A percentile compares a stretch with the other conserved stretches of the same genome.
These are phyloP conservation scores for Clarireedia sp. DNA, from an alignment of 2,329 filamentous ascomycete species.

Conservation along the genomic window DNA sequence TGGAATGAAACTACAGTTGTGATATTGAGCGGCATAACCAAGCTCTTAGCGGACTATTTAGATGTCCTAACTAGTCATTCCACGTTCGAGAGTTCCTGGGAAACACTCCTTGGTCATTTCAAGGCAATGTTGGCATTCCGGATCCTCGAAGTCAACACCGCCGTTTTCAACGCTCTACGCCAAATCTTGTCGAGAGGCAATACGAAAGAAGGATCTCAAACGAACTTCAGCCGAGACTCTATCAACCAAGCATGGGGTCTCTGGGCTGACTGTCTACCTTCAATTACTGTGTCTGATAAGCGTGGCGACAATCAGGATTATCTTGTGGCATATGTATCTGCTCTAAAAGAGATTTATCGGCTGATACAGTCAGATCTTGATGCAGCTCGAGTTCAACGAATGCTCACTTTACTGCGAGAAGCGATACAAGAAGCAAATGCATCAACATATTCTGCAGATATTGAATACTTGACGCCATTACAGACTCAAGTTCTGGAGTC, in stretches of 20 bases:
- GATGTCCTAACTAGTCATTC: constrained; percentile 58
- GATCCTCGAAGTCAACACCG: constrained; percentile 63
- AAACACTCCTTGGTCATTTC: constrained; percentile 62
- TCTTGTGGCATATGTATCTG: constrained; percentile 73
- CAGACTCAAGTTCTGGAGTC: constrained; percentile 63
- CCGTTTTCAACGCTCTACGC: constrained; percentile 59
- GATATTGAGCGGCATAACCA: constrained; percentile 64
- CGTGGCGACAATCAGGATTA: constrained; percentile 67
- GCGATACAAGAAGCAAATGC: constrained; percentile 64
- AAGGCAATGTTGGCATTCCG: constrained; percentile 53
- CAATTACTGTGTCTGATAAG: constrained; percentile 36
- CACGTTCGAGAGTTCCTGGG: constrained; percentile 68
- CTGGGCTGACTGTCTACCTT: constrained; percentile 60
- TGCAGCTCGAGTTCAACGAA: constrained; percentile 53
- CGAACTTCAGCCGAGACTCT: constrained; percentile 33
- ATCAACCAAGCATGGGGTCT: constrained; percentile 59
- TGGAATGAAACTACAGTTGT: constrained; percentile 72
- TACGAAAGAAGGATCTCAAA: constrained; percentile 35
- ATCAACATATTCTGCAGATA: constrained; percentile 60
- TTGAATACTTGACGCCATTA: constrained; percentile 64
- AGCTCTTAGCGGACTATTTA: constrained; percentile 68
- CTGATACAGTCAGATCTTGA: constrained; percentile 60
- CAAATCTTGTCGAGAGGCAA: constrained; percentile 47
- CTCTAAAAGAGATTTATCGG: constrained; percentile 69
- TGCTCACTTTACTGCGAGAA: constrained; percentile 62